Evolutionary conservation across 805 yeast species (phyloP).

Genomic region (Ogataea wickerhamii): DNA sequence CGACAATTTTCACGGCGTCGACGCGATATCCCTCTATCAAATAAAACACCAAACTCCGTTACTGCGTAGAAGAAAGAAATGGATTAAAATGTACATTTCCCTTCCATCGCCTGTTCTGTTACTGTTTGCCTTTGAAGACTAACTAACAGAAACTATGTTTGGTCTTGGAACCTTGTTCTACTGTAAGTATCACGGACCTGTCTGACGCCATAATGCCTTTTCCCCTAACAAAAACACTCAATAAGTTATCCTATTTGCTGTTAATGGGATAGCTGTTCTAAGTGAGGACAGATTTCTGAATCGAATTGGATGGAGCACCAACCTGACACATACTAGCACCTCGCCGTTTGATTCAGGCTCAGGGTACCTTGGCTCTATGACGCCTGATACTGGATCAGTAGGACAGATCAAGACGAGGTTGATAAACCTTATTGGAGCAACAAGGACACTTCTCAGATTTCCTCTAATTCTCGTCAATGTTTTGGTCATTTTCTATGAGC

Average conservation of each 20-base stretch:
- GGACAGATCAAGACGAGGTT: constrained; percentile 41
- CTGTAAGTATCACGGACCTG: constrained; percentile 34
- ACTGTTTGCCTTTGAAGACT: no score
- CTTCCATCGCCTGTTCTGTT: no score
- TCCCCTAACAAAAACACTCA: no score
- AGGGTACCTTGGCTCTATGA: constrained; percentile 15
- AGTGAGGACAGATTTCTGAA: constrained; percentile 58
- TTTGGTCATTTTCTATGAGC: constrained; percentile 49
- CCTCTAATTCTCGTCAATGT: constrained; percentile 53
- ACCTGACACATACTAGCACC: constrained; percentile 33
- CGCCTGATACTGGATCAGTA: constrained; percentile 14
- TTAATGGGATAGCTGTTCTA: constrained; percentile 56
- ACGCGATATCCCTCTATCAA: no score
- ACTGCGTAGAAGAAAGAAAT: no score
- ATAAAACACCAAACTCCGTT: no score
- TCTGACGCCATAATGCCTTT: no score
- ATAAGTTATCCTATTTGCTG: constrained; percentile 45
- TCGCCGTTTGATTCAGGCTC: constrained; percentile 11
- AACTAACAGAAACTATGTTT: constrained; percentile 40
- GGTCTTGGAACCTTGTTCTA: constrained; percentile 54
- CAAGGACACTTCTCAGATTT: constrained; percentile 52
- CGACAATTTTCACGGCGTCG: no score
- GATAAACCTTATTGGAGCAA: constrained; percentile 54
- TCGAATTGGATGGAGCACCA: constrained; percentile 40
- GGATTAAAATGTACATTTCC: no score